phyloP scores from a whole-genome alignment of 2,329 filamentous ascomycete genomes.

The Clonostachys byssicola region DNA sequence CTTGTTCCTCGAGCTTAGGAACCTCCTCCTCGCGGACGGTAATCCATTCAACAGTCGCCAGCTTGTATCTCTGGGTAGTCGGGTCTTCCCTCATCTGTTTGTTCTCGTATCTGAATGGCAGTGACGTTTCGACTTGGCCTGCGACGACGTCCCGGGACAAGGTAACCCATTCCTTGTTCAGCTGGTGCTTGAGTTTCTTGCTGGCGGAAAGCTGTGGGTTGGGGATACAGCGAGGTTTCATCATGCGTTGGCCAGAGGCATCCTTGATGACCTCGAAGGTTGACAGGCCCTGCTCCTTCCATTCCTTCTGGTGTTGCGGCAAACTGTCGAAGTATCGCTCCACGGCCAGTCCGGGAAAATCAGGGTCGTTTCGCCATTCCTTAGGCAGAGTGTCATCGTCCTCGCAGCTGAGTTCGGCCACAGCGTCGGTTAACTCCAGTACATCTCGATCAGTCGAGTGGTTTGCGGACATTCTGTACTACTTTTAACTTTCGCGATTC shows the following conservation, averaged over 20 bases:
- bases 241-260: background rate
- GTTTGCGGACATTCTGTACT: no score
- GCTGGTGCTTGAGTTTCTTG: background rate
- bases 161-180: background rate
- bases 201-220: background rate
- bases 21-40: constrained; percentile 1
- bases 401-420: no score
- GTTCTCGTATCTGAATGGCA: background rate
- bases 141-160: background rate
- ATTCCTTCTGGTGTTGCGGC: no score
- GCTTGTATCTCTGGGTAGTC: no score
- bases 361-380: no score
- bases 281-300: no score
- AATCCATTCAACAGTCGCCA: background rate
- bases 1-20: constrained; percentile 1
- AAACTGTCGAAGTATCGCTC: no score
- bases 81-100: background rate
- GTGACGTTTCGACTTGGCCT: background rate
- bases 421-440: no score
- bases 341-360: no score
- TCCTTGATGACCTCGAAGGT: background rate
- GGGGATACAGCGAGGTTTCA: background rate
- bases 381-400: no score
- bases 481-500: no score
- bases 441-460: no score